Conservation (phyloP, 805 yeast genomes). For the Monosporozyma servazzii region DNA sequence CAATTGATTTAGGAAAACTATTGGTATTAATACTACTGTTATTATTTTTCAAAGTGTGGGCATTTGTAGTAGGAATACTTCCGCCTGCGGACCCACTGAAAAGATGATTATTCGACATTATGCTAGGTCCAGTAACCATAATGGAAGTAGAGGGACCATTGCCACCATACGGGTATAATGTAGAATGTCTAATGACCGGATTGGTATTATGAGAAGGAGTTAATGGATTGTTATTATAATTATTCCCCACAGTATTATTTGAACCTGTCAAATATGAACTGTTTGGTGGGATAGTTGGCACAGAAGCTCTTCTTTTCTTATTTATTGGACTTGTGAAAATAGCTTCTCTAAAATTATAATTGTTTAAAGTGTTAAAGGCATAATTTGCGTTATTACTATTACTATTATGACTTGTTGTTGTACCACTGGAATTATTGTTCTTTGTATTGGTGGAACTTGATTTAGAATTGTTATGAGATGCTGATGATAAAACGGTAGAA, state of each 20-base stretch:
- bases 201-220: neutral
- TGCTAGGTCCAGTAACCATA: neutral
- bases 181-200: neutral
- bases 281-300: neutral
- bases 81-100: neutral
- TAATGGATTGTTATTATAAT: neutral
- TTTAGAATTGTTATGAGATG: neutral
- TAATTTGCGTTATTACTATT: neutral
- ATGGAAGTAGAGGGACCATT: neutral
- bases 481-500: neutral
- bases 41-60: neutral
- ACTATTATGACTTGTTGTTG: neutral
- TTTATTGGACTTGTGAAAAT: neutral
- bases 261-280: neutral
- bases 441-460: neutral
- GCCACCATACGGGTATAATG: neutral
- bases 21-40: neutral
- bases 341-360: slow-evolving; percentile 1
- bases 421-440: neutral
- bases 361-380: neutral
- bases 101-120: neutral
- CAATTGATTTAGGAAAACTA: neutral
- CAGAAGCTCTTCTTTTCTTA: slow-evolving; percentile 1
- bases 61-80: neutral
- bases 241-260: neutral